These are phyloP conservation scores for Pseudogymnoascus sp. DNA, from an alignment of 2,329 filamentous ascomycete species.

Conservation along the genomic window DNA sequence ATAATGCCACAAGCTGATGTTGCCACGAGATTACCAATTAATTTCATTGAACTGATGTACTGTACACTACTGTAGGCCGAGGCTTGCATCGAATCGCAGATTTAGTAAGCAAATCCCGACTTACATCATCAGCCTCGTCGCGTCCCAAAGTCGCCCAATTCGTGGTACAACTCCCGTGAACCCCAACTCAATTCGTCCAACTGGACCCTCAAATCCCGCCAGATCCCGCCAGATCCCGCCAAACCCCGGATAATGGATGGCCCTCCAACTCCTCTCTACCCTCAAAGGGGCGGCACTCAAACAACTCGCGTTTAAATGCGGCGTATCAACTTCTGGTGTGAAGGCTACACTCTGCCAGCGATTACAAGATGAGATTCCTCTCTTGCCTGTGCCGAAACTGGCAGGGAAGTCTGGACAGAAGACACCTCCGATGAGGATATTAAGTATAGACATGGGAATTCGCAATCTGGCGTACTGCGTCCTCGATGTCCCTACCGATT, in stretches of 20 bases:
- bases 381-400: not conserved
- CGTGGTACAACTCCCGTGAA: not conserved
- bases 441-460: conserved; percentile 82
- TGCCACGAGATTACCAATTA: conserved; percentile 5
- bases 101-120: conserved; percentile 5
- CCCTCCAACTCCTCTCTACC: conserved; percentile 23
- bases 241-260: conserved; percentile 24
- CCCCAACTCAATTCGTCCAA: not conserved
- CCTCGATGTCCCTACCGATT: conserved; percentile 31
- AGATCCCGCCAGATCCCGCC: not conserved
- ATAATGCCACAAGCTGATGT: not conserved
- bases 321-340: conserved; percentile 50
- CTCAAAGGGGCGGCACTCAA: conserved; percentile 50
- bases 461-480: conserved; percentile 72
- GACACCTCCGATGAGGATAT: conserved; percentile 39
- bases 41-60: not conserved
- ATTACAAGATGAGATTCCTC: conserved; percentile 36
- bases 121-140: conserved; percentile 2
- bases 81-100: not conserved
- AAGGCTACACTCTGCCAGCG: conserved; percentile 49
- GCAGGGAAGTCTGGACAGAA: not conserved
- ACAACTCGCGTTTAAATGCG: conserved; percentile 52
- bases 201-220: not conserved
- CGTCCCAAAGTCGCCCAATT: not conserved
- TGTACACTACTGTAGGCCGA: not conserved